Evolutionary conservation across 192 early-diverging fungal genomes (phyloP), one percentile per base, ranked within the genome.

Genomic region (Coemansia aciculifera): DNA sequence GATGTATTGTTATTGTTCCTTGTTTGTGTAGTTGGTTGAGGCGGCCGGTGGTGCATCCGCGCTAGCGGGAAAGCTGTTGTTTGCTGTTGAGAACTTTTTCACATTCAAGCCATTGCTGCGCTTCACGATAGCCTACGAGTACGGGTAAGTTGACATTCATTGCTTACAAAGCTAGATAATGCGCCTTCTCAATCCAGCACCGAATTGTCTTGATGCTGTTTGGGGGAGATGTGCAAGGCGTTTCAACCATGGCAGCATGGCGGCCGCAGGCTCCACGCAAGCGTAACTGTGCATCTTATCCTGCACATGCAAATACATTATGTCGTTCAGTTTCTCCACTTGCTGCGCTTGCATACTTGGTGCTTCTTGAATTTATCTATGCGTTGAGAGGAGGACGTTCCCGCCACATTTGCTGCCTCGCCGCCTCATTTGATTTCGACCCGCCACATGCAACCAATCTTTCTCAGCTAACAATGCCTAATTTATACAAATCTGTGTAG

Each of bases 81-180:
- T 75, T 62, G 69, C 67, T 12, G 73, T 73, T 24, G 70, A 81
- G 39, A 74, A 81, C 34, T 70, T 81, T 46, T 48, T 81, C 37
- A 59, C 73, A 32, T 61, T 73, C 69, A 66, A 34, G 31, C 67
- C 78, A 15, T 15, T 52, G 37, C 24, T 67, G 43, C 73, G 78
- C 36, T 81, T 81, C 60, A 75, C 73, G 42, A 8, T 75, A 24
- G 78, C 78, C 34, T 81, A 75, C 38, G 78, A 81, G 56, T 74
- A 69, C 73, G 78, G 78, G 78, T 81, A 75, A 81, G 78, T 71
- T 43, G 31, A 3, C 39, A 40, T 40, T 40, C 19, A 24, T 32
- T 32, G 54, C 54, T 56, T 56, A 56, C 54, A 31, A 56, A 56
- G 27, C 29, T 15, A 56, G 54, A 56, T 31, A 56, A 56, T 56